A percentile compares a stretch with the other conserved stretches of the same genome.
Conservation (phyloP, 768 basidiomycete genomes). For the Omphalotus guepiniiformis region DNA sequence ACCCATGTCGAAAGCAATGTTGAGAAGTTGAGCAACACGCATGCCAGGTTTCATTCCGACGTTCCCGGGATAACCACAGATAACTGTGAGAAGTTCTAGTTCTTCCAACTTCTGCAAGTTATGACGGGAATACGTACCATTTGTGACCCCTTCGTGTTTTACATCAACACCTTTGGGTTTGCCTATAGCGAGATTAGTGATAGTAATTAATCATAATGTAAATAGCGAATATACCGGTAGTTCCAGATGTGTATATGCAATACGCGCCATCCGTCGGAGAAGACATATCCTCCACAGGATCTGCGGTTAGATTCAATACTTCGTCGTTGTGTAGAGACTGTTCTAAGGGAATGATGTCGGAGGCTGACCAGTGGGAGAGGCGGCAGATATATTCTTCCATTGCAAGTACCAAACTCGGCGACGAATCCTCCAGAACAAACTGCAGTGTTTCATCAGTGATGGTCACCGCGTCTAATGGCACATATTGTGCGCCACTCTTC, state of each 20-base stretch:
- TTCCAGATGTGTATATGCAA: slow-evolving; percentile 44
- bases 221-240: background rate
- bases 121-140: slow-evolving; percentile 29
- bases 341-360: slow-evolving; percentile 17
- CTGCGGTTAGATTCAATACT: slow-evolving; percentile 11
- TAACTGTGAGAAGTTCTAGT: slow-evolving; percentile 23
- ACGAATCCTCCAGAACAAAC: slow-evolving; percentile 36
- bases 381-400: slow-evolving; percentile 28
- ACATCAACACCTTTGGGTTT: slow-evolving; percentile 44
- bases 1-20: slow-evolving; percentile 65
- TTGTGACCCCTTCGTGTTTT: slow-evolving; percentile 32
- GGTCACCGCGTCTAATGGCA: slow-evolving; percentile 43
- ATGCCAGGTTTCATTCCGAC: slow-evolving; percentile 53
- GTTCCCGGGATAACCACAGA: slow-evolving; percentile 47
- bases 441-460: slow-evolving; percentile 41
- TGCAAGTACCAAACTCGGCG: slow-evolving; percentile 31
- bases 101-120: background rate
- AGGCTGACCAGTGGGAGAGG: slow-evolving; percentile 14
- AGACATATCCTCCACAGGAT: slow-evolving; percentile 18
- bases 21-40: slow-evolving; percentile 56
- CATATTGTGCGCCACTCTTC: slow-evolving; percentile 44
- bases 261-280: slow-evolving; percentile 29
- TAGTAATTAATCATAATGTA: background rate
- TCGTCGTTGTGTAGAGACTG: slow-evolving; percentile 15
- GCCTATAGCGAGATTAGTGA: no score